Base-by-base conservation (phyloP, 495 filamentous ascomycete species). In the Penicillium antarcticum region DNA sequence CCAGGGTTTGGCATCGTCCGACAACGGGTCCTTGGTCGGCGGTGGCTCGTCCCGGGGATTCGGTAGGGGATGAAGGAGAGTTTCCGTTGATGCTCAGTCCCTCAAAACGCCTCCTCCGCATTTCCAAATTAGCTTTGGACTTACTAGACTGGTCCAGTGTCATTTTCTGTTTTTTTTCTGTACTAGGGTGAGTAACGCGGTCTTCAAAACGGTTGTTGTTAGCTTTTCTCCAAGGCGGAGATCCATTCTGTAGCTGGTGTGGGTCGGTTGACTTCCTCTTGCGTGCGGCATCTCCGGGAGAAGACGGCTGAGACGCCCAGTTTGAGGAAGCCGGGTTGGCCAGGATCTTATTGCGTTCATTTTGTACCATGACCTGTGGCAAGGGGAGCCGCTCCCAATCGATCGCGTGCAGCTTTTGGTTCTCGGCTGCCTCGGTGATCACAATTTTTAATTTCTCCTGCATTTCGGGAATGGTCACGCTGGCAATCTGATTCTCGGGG, bases 51-150 rank as follows among this genome's bases (percentile, higher is more conserved):
- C 73, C 78, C 12, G 87, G 81, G 35, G 85, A 84, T 48, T 80
- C 75, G 49, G 71, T 65, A 37, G 83, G 82, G 40, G 80, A 71
- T 5, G 83, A 80, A 36, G 69, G 65, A 29, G 69, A 71, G 42
- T 61, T 69, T 38, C 60, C 65, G 52, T 66, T 48, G 56, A 73
- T 80, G 59, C 83, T 85, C 17, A 80, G 79, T 38, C 80, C 80
- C 56, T 92, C 87, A 67, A 94, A 92, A 54, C 94, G 90, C 61
- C 86, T 87, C 70, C 83, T 87, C 48, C 94, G 85, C 75, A 92
- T 92, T 65, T 95, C 92, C 76, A 87, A 76, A 67, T 88, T 84
- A 73, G 86, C 86, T 71, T 91, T 84, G 52, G 80, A 92, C 87
- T 96, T 95, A 94, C 87, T 95, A 77, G 74, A 74, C 50, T 67